Evolutionary conservation across 768 basidiomycete genomes (phyloP), one percentile per base, ranked within the genome.

Genomic region (Galerina sulciceps): DNA sequence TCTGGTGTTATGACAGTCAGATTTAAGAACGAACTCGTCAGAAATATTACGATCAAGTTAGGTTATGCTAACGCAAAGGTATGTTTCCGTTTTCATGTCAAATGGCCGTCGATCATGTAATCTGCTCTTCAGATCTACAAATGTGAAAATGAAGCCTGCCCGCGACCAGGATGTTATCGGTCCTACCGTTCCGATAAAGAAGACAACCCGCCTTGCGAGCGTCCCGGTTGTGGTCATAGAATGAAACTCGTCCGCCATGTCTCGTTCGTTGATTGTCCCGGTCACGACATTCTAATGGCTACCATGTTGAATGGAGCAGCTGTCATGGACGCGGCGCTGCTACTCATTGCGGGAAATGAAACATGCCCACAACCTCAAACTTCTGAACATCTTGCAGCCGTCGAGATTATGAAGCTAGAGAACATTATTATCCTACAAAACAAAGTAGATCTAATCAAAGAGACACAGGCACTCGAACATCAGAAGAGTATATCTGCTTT

Each of bases 241-340:
- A 95, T 98, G 94, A 90, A 90, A 67, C 87, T 99, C 64, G 71
- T 98, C 62, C 89, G 96, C 64, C 97, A 99, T 69, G 96, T 99
- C 69, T 99, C 96, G 3, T 99, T 99, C 75, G 97, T 99, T 71
- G 97, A 99, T 75, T 94, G 91, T 67, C 94, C 93, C 1, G 93
- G 96, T 61, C 96, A 96, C 85, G 95, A 98, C 75, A 99, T 99
- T 88, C 88, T 99, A 75, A 99, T 99, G 97, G 97, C 97, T 50
- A 99, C 96, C 63, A 99, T 99, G 97, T 81, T 99, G 66, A 99
- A 99, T 83, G 97, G 96, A 75, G 97, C 97, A 41, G 97, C 97
- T 10, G 96, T 99, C 81, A 99, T 99, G 97, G 96, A 99, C 76
- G 97, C 96, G 53, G 97, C 97, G 4, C 80, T 99, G 0, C 83